Evolutionary conservation across 148 eudicot genomes (phyloP), one percentile per base, ranked within the genome.

Genomic region (Camellia sinensis): DNA sequence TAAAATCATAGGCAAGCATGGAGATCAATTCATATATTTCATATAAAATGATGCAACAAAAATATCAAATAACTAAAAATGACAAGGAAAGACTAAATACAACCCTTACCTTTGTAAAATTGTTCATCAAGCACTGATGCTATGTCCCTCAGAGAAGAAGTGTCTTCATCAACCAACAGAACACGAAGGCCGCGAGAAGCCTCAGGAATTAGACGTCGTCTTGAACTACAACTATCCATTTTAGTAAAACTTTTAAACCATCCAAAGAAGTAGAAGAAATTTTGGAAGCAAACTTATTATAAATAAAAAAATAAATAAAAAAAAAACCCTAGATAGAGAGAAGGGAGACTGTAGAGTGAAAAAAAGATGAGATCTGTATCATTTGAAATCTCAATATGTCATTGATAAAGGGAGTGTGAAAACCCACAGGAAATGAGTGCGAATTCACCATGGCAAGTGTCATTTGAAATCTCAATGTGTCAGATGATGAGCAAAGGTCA

Each of bases 141-240:
- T 6, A 85, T 71, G 67, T 81, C 45, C 64, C 40, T 40, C 29
- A 78, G 83, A 64, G 84, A 81, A 37, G 77, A 8, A 56, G 56
- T 15, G 46, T 87, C 83, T 1, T 77, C 61, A 78, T 85, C 87
- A 59, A 87, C 57, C 63, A 87, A 3, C 62, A 87, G 52, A 2
- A 87, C 82, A 14, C 61, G 73, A 37, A 67, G 78, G 19, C 86
- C 83, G 4, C 66, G 48, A 6, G 68, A 82, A 22, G 48, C 78
- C 0, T 0, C 59, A 1, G 87, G 89, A 70, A 83, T 46, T 10
- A 81, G 48, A 52, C 19, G 12, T 4, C 5, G 40, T 21, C 64
- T 12, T 67, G 40, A 17, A 67, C 43, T 48, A 11, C 14, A 5
- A 10, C 5, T 64, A 13, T 5, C 18, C 79, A 76, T 76, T 76